A percentile compares a stretch with the other conserved stretches of the same genome.
Evolutionary conservation across 1,139 yeast species (phyloP).

Genomic region (Meyerozyma elateridarum): DNA sequence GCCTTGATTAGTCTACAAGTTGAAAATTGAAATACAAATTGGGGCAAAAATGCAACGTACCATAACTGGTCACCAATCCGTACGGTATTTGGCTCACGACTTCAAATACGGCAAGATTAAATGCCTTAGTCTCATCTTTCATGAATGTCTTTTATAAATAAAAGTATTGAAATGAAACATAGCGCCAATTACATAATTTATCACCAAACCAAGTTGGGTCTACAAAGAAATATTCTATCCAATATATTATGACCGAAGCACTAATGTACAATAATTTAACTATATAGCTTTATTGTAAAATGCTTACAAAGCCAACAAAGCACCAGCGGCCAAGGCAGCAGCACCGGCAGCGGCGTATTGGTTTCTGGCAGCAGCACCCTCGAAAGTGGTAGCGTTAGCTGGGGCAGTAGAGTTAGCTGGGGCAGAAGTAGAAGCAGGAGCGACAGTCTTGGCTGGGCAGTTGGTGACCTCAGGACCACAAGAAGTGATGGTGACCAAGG

Average conservation of each 20-base stretch:
- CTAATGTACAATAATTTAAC: constrained; percentile 4
- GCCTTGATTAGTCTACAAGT: constrained; percentile 25
- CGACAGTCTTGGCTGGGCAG: constrained; percentile 19
- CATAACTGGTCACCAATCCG: constrained; percentile 69
- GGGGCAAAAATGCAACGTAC: constrained; percentile 22
- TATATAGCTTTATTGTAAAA: constrained; percentile 20
- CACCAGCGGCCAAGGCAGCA: constrained; percentile 30
- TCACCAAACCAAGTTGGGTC: background rate
- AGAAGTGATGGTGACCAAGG: constrained; percentile 24
- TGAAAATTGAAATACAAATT: constrained; percentile 1
- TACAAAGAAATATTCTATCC: background rate
- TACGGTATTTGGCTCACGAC: constrained; percentile 51
- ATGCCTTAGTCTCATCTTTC: constrained; percentile 48
- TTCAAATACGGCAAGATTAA: constrained; percentile 58
- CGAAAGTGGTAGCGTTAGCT: constrained; percentile 17
- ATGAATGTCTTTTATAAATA: background rate
- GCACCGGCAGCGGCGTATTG: constrained; percentile 22
- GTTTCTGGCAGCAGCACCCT: constrained; percentile 20
- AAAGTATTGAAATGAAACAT: background rate
- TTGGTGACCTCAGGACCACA: constrained; percentile 21
- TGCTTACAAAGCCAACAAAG: constrained; percentile 28
- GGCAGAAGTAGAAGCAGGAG: constrained; percentile 14
- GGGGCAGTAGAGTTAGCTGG: constrained; percentile 20
- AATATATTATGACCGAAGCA: constrained; percentile 3
- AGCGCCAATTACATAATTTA: background rate